Evolutionary conservation across 805 yeast species (phyloP), one percentile per base, ranked within the genome.

Genomic region (Kluyveromyces siamensis): DNA sequence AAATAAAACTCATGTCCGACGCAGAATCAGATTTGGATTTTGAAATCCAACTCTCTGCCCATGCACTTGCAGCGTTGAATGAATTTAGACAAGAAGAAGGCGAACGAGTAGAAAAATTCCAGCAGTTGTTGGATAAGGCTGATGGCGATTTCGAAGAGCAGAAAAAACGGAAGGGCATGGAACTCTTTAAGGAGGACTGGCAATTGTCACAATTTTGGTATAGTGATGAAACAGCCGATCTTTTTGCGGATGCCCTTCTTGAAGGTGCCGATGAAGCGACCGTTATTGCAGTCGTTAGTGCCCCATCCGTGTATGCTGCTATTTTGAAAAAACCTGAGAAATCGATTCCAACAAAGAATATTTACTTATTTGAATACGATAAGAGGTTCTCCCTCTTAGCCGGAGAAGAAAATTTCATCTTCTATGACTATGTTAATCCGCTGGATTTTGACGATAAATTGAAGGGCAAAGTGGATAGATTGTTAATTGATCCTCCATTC

Each of bases 121-220:
- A 74, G 43, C 65, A 73, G 47, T 61, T 87, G 46, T 73, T 72
- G 53, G 61, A 72, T 47, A 68, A 71, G 47, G 86, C 90, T 9
- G 88, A 85, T 55, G 74, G 76, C 33, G 62, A 65, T 6, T 58
- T 56, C 25, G 62, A 57, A 30, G 64, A 66, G 45, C 55, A 56
- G 14, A 57, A 62, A 27, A 60, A 60, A 50, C 55, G 63, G 33
- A 65, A 76, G 48, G 77, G 81, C 18, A 90, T 90, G 66, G 87
- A 83, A 47, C 72, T 79, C 37, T 89, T 89, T 65, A 74, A 84
- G 60, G 96, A 89, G 66, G 96, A 89, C 66, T 89, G 97, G 97
- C 93, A 87, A 60, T 72, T 90, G 37, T 87, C 96, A 1, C 97
- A 89, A 65, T 89, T 89, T 68, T 89, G 97, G 89, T 89, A 87